Evolutionary conservation across 192 early-diverging fungal genomes (phyloP), one percentile per base, ranked within the genome.

Genomic region (Coemansia sp.): DNA sequence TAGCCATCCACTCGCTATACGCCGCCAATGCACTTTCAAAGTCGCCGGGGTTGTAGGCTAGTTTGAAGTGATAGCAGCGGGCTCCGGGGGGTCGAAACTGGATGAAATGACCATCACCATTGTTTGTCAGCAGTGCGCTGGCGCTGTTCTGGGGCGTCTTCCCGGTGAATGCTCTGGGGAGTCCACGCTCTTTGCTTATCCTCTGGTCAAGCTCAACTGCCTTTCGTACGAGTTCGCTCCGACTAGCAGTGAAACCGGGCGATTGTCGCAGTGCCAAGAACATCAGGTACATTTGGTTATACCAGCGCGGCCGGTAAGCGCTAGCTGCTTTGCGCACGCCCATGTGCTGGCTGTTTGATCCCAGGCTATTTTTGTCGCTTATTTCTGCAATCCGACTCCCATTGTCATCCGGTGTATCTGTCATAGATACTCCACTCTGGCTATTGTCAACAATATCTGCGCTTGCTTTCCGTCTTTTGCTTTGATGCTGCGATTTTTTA

Each of bases 91-190:
- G 91, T 57, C 90, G 88, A 71, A 89, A 89, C 43, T 87, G 83
- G 43, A 86, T 74, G 83, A 93, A 94, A 66, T 90, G 88, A 58
- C 86, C 84, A 70, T 94, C 93, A 13, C 85, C 83, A 52, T 93
- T 93, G 46, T 89, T 88, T 7, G 93, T 93, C 60, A 94, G 71
- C 52, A 90, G 77, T 6, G 90, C 89, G 19, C 89, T 90, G 3
- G 90, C 90, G 22, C 89, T 91, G 66, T 93, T 94, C 84, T 84
- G 82, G 0, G 93, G 93, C 32, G 91, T 94, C 84, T 95, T 95
- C 59, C 95, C 95, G 22, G 86, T 87, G 73, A 96, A 97, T 42
- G 91, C 89, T 61, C 85, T 77, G 47, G 94, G 95, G 59, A 96
- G 76, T 18, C 87, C 85, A 26, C 88, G 74, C 60, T 92, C 89